Evolutionary conservation across 2,329 filamentous ascomycete genomes (phyloP), one percentile per base, ranked within the genome.

Genomic region (Cladosporium sp.): DNA sequence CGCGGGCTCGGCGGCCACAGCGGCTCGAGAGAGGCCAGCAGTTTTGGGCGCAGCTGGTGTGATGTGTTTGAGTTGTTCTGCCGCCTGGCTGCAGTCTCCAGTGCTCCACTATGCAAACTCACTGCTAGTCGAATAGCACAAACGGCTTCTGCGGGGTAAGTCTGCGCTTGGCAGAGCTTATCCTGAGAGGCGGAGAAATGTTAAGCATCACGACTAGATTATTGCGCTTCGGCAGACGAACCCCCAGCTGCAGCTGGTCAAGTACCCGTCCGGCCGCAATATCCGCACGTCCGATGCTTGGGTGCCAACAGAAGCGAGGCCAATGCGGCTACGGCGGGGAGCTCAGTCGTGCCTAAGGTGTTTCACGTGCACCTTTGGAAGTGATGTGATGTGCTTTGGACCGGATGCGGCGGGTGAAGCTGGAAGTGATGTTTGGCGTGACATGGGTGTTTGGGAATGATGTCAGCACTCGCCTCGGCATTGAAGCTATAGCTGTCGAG

Each of bases 391-490:
- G n/a, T 22, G 4, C 20, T 37, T 50, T 32, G 47, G 24, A 13
- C n/a, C 51, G 39, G 51, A 13, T 54, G 45, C 28, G 39, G 28
- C 51, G 51, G 51, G 28, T 24, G 12, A 48, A 10, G 22, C 45
- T n/a, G 25, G 28, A 32, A 32, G 32, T 45, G 45, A 48, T 22
- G 17, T 32, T 32, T 32, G 28, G 20, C 34, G 32, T 25, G 20
- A 20, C n/a, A n/a, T n/a, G n/a, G n/a, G n/a, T 50, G 47, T 45
- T 35, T 36, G 39, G 28, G 34, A 8, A 34, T 54, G 51, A 54
- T 54, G 51, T 54, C 51, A 54, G 51, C 17, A 54, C 9, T 22
- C 13, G 37, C 19, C 39, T 25, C 39, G 39, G 51, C 39, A 13
- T 37, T 20, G 32, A 37, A 54, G 51, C 51, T 45, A 54, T 36